These are phyloP conservation scores for Erythrobasidium yunnanense DNA, from an alignment of 768 basidiomycete species.

Conservation along the genomic window DNA sequence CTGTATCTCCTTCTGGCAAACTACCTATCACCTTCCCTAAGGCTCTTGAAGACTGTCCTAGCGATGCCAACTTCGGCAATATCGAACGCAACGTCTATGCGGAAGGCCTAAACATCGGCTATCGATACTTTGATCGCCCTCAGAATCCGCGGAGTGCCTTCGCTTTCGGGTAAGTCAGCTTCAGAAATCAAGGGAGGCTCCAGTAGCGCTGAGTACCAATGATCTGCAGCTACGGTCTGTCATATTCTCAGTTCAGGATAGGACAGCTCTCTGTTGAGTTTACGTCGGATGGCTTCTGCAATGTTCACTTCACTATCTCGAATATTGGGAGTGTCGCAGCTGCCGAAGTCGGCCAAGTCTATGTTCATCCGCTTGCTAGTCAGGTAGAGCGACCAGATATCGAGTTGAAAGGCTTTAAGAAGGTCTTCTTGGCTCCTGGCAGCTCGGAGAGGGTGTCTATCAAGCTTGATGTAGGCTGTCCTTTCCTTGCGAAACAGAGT, in stretches of 20 bases:
- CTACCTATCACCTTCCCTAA: slow-evolving; percentile 42
- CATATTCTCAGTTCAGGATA: slow-evolving; percentile 37
- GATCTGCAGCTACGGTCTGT: slow-evolving; percentile 40
- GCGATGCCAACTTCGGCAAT: neutral
- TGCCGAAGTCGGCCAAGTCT: slow-evolving; percentile 30
- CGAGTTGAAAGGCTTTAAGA: slow-evolving; percentile 38
- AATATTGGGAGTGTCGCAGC: slow-evolving; percentile 28
- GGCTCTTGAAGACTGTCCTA: slow-evolving; percentile 40
- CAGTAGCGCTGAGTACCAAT: slow-evolving; percentile 27
- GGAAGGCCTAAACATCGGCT: slow-evolving; percentile 41
- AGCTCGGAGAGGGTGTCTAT: slow-evolving; percentile 36
- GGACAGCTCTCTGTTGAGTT: slow-evolving; percentile 27
- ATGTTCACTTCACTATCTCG: slow-evolving; percentile 26
- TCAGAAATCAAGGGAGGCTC: neutral
- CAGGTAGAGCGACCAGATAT: neutral
- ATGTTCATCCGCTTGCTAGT: neutral
- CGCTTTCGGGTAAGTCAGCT: slow-evolving; percentile 2
- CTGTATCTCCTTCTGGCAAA: slow-evolving; percentile 53
- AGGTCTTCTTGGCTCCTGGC: slow-evolving; percentile 33
- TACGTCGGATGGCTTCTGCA: slow-evolving; percentile 21
- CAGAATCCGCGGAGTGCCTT: slow-evolving; percentile 29
- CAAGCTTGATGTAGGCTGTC: slow-evolving; percentile 40
- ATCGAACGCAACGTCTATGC: slow-evolving; percentile 30
- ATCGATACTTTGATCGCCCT: slow-evolving; percentile 40
- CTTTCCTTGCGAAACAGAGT: neutral